Conservation (phyloP, 2,329 filamentous ascomycete genomes). For the Anthostomella pinea region DNA sequence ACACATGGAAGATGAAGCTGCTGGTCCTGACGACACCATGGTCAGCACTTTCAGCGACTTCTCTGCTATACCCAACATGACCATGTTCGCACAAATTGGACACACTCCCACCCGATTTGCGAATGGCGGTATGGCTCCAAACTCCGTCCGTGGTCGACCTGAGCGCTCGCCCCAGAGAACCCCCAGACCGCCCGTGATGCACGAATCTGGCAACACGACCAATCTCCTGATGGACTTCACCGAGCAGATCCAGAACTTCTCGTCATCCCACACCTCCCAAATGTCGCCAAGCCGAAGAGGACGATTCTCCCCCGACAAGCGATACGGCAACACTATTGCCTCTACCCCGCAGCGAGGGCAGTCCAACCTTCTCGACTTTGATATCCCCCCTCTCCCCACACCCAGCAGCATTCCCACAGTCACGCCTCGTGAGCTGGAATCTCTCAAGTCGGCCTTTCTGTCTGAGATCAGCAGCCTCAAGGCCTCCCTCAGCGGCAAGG, state of each 20-base stretch:
- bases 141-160: conserved; percentile 37
- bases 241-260: conserved; percentile 54
- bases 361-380: conserved; percentile 78
- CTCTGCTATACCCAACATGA: conserved; percentile 85
- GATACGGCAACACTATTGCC: conserved; percentile 23
- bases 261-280: conserved; percentile 31
- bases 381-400: conserved; percentile 89
- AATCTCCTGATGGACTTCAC: conserved; percentile 87
- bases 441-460: conserved; percentile 83
- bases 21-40: conserved; percentile 66
- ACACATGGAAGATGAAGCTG: conserved; percentile 21
- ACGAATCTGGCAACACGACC: conserved; percentile 59
- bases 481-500: conserved; percentile 86
- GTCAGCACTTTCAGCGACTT: conserved; percentile 86
- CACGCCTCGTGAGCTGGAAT: conserved; percentile 88
- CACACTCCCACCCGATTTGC: conserved; percentile 59
- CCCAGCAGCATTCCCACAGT: conserved; percentile 88
- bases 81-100: conserved; percentile 72
- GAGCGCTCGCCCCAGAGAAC: conserved; percentile 36
- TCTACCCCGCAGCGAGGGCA: conserved; percentile 54
- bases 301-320: conserved; percentile 45
- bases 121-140: conserved; percentile 34
- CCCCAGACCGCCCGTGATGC: conserved; percentile 33
- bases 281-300: conserved; percentile 38
- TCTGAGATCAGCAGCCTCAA: conserved; percentile 94